A percentile compares a stretch with the other conserved stretches of the same genome.
Evolutionary conservation across 2,329 filamentous ascomycete species (phyloP).

Genomic region (Pezicula carpinea): DNA sequence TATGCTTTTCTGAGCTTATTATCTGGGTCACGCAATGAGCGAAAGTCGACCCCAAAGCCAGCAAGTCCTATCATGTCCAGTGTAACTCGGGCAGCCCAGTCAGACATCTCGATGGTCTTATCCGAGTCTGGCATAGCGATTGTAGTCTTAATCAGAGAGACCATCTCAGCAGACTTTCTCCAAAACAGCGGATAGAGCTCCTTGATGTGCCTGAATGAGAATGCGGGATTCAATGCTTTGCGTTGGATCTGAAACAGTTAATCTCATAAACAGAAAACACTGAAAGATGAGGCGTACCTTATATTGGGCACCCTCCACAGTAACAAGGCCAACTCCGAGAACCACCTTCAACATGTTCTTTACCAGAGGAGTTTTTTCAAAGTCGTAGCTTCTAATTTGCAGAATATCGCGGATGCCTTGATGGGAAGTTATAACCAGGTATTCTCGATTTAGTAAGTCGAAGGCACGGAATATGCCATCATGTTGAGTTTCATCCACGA

Average conservation of each 20-base stretch:
- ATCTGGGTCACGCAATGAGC: constrained; percentile 53
- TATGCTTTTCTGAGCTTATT: constrained; percentile 56
- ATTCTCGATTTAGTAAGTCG: constrained; percentile 12
- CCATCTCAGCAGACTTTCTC: constrained; percentile 64
- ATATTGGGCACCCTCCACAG: constrained; percentile 83
- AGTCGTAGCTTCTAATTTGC: constrained; percentile 7
- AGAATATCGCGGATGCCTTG: constrained; percentile 9
- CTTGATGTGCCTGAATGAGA: constrained; percentile 79
- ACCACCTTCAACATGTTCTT: constrained; percentile 39
- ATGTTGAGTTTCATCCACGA: constrained; percentile 11
- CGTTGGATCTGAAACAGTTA: constrained; percentile 53
- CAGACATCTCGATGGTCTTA: constrained; percentile 8
- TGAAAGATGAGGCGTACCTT: constrained; percentile 42
- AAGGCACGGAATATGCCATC: constrained; percentile 13
- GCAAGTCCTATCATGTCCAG: constrained; percentile 70
- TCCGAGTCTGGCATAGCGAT: constrained; percentile 12
- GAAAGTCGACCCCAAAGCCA: constrained; percentile 65
- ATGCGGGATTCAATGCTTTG: constrained; percentile 73
- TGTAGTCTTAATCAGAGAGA: constrained; percentile 23
- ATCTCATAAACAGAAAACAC: not conserved
- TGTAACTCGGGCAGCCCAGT: constrained; percentile 60
- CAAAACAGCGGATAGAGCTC: constrained; percentile 80
- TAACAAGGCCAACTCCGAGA: constrained; percentile 57
- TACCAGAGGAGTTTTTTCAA: constrained; percentile 26
- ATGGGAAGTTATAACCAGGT: constrained; percentile 9